These are phyloP conservation scores for Heliamphora exappendiculata DNA, from an alignment of 148 eudicot genomes.

Conservation along the genomic window DNA sequence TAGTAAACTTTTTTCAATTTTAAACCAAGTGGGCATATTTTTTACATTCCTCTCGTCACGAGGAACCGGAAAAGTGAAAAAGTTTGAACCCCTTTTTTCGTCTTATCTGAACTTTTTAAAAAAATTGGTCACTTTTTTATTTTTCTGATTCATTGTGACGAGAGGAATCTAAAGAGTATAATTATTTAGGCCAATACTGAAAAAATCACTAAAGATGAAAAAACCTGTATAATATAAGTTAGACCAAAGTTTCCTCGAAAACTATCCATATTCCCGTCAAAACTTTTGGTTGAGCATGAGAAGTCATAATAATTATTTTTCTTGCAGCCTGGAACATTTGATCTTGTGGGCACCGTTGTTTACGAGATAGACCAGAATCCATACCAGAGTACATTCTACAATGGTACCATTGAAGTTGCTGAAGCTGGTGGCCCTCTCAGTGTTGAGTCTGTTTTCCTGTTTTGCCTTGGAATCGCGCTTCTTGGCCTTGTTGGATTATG, in stretches of 20 bases:
- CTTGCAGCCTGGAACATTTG: conserved; percentile 82
- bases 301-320: conserved; percentile 1
- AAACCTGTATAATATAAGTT: too few species aligned
- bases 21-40: too few species aligned
- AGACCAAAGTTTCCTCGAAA: neutral
- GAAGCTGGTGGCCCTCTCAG: conserved; percentile 77
- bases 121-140: too few species aligned
- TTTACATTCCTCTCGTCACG: too few species aligned
- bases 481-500: conserved; percentile 62
- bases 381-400: conserved; percentile 82
- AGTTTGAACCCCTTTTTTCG: too few species aligned
- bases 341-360: conserved; percentile 73
- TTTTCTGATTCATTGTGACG: too few species aligned
- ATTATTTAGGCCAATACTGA: too few species aligned
- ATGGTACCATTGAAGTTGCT: conserved; percentile 84
- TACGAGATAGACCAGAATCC: conserved; percentile 77
- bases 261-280: neutral
- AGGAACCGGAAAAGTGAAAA: too few species aligned
- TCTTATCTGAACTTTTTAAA: too few species aligned
- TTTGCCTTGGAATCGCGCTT: conserved; percentile 60
- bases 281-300: neutral
- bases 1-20: too few species aligned
- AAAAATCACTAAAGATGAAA: too few species aligned
- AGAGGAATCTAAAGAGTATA: too few species aligned
- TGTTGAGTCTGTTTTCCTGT: conserved; percentile 80